Conservation (phyloP, 495 filamentous ascomycete species). For the Rhizodiscina lignyota region DNA sequence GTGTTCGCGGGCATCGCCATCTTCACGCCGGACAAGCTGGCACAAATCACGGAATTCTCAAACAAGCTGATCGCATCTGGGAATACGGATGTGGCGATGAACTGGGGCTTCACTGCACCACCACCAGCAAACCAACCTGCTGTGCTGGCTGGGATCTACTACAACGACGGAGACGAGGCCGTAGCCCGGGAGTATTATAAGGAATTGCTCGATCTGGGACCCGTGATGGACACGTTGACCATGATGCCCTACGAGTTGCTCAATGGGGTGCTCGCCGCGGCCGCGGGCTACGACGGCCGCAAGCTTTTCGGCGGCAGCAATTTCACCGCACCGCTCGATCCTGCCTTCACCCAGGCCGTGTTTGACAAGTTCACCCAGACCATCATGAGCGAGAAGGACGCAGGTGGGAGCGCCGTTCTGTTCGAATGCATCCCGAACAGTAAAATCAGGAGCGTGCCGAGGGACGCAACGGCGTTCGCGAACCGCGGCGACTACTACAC, state of each 20-base stretch:
- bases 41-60: conserved; percentile 20
- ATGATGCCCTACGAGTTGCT: conserved; percentile 11
- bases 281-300: conserved; percentile 10
- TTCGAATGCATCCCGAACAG: conserved; percentile 13
- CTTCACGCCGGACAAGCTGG: conserved; percentile 26
- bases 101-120: conserved; percentile 25
- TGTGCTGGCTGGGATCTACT: conserved; percentile 31
- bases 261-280: conserved; percentile 8
- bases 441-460: conserved; percentile 6
- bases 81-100: conserved; percentile 15
- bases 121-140: conserved; percentile 23
- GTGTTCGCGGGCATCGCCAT: conserved; percentile 32
- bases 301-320: conserved; percentile 15
- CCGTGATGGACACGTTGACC: conserved; percentile 10
- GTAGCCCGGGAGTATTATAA: conserved; percentile 24
- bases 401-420: conserved; percentile 9
- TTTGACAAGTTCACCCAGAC: conserved; percentile 8
- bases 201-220: conserved; percentile 13
- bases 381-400: conserved; percentile 1
- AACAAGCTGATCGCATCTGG: conserved; percentile 21
- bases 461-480: conserved; percentile 9
- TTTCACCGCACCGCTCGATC: conserved; percentile 12
- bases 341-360: conserved; percentile 8
- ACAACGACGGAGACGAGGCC: conserved; percentile 29
- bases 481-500: conserved; percentile 15